Percentiles rank a stretch among this genome's conserved stretches.
Evolutionary conservation across 75 land plant species (phyloP).

Genomic region (Pinus albicaulis): DNA sequence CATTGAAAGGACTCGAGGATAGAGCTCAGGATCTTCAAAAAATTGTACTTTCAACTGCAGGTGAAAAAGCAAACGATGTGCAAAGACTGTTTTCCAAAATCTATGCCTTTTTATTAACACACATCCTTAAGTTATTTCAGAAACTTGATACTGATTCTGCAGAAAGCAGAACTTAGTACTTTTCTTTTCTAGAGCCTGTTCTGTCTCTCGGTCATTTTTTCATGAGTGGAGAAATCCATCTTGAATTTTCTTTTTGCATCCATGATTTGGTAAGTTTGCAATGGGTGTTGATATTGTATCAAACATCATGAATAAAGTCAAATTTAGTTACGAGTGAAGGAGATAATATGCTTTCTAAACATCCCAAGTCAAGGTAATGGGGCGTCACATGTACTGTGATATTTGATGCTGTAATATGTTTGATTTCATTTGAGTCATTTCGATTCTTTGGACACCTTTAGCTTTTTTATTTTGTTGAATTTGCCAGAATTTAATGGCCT

Average conservation of each 20-base stretch:
- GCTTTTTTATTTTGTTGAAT: too few relatives aligned
- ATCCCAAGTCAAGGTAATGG: too few relatives aligned
- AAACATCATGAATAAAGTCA: too few relatives aligned
- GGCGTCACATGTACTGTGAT: too few relatives aligned
- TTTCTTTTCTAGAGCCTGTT: not conserved
- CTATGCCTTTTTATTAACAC: not conserved
- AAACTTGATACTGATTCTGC: not conserved
- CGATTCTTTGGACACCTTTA: too few relatives aligned
- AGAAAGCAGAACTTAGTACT: not conserved
- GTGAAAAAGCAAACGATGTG: slow-evolving; percentile 1
- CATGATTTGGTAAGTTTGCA: not conserved
- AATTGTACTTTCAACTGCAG: not conserved
- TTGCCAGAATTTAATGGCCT: too few relatives aligned
- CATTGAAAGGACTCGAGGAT: not conserved
- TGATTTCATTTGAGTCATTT: too few relatives aligned
- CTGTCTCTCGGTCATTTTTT: not conserved
- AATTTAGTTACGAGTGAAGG: too few relatives aligned
- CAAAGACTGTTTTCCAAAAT: not conserved
- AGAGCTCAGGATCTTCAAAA: not conserved
- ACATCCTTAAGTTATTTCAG: not conserved
- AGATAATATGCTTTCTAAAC: too few relatives aligned
- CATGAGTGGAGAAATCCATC: not conserved
- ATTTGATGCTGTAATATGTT: too few relatives aligned
- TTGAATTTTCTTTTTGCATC: not conserved
- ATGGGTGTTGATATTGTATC: too few relatives aligned